Evolutionary conservation across 2,329 filamentous ascomycete species (phyloP), one percentile per base, ranked within the genome.

Genomic region (Cladorrhinum sp.): DNA sequence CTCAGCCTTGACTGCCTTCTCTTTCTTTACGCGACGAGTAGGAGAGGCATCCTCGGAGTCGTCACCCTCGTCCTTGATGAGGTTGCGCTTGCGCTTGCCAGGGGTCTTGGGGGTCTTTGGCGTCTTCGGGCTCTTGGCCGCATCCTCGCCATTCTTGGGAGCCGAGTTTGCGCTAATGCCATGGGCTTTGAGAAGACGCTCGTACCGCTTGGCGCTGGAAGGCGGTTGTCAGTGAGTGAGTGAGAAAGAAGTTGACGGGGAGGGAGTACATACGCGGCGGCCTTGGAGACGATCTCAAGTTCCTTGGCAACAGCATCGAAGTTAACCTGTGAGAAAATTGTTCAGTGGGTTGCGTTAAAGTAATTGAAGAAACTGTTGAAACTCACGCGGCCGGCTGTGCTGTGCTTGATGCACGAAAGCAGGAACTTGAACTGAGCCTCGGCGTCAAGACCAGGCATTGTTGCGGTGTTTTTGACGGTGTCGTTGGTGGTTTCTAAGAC

Each of bases 281-380:
- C 86, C 73, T 88, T 89, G 72, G 75, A 79, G 32, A 87, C 79
- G 38, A 91, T 88, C 22, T 72, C 75, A 48, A 86, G 84, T 67
- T 90, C 86, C 16, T 78, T 75, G 10, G 85, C 85, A n/a, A 91
- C 88, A 53, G 80, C 78, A 5, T 73, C 75, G 65, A 89, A 91
- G 68, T 91, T 83, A 5, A 89, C 79, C 87, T 90, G 50, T 24
- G 4, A 45, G n/a, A n/a, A n/a, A n/a, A n/a, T n/a, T n/a, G n/a
- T n/a, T n/a, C n/a, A n/a, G n/a, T 16, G 20, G 71, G 65, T 18
- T 23, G 48, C 25, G 50, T 53, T 22, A 20, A 32, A 27, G 9
- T 4, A 27, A 24, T 13, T 13, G 22, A 58, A n/a, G 23, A 25
- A 29, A 32, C 9, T 10, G 32, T 1, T 22, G 20, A 7, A 32